phyloP scores from a whole-genome alignment of 768 basidiomycete genomes.

The Plicaturopsis crispa region DNA sequence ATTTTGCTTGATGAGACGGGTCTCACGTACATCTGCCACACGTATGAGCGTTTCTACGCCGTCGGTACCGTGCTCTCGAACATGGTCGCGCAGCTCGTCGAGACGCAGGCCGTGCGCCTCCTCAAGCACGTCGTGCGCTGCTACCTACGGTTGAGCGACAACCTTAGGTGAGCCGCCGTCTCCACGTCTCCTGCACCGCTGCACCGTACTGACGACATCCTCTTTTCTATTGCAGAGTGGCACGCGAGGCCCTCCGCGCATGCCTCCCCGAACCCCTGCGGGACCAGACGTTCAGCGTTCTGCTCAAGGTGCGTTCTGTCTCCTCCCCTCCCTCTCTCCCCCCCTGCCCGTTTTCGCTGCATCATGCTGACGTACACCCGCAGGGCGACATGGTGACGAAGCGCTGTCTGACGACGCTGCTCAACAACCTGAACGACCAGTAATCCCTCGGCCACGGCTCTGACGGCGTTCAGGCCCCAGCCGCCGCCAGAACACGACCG shows the following conservation, averaged over 20 bases:
- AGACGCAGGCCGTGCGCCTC: slow-evolving; percentile 93
- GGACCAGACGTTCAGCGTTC: slow-evolving; percentile 84
- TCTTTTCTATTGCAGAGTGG: slow-evolving; percentile 50
- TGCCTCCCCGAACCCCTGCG: slow-evolving; percentile 94
- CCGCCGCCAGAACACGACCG: not conserved
- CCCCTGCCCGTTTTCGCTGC: slow-evolving; percentile 14
- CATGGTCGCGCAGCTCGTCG: slow-evolving; percentile 97
- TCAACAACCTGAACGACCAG: slow-evolving; percentile 80
- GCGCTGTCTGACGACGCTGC: slow-evolving; percentile 82
- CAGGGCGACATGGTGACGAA: slow-evolving; percentile 98
- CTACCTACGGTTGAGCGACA: slow-evolving; percentile 93
- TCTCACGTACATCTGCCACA: slow-evolving; percentile 97
- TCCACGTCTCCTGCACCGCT: slow-evolving; percentile 11
- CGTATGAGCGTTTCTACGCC: slow-evolving; percentile 99
- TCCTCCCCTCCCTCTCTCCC: too few species aligned
- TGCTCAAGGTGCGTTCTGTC: slow-evolving; percentile 66
- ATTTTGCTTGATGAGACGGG: slow-evolving; percentile 96
- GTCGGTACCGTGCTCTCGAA: slow-evolving; percentile 97
- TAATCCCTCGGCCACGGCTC: too few species aligned
- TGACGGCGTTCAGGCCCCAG: too few species aligned
- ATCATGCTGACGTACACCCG: too few species aligned
- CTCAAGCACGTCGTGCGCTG: slow-evolving; percentile 98
- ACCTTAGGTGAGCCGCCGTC: slow-evolving; percentile 84
- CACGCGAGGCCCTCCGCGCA: slow-evolving; percentile 90
- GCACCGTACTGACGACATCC: slow-evolving; percentile 9